phyloP scores from a whole-genome alignment of 2,329 filamentous ascomycete species.

The Dactylonectria macrodidyma region DNA sequence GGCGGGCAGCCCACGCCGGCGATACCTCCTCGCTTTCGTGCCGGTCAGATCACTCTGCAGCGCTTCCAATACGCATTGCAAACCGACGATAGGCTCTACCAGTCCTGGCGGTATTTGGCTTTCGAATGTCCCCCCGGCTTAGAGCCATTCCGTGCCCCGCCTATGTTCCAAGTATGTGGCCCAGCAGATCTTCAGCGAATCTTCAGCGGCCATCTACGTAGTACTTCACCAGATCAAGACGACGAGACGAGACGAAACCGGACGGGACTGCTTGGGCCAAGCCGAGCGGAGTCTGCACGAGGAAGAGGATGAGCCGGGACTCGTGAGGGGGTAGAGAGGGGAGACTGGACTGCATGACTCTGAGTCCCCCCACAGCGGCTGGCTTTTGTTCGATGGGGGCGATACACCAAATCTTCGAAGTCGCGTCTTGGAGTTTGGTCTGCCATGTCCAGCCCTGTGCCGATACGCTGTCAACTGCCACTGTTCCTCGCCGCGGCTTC shows the following conservation, averaged over 20 bases:
- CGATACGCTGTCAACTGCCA: constrained; percentile 17
- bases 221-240: constrained; percentile 13
- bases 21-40: not conserved
- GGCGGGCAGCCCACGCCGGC: not conserved
- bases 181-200: constrained; percentile 37
- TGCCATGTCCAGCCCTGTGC: constrained; percentile 12
- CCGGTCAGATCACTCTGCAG: not conserved
- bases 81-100: constrained; percentile 17
- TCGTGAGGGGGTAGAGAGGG: no score
- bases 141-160: constrained; percentile 33
- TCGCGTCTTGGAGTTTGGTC: constrained; percentile 20
- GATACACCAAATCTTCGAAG: constrained; percentile 12
- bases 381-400: no score
- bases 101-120: constrained; percentile 26
- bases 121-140: constrained; percentile 24
- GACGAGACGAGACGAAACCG: constrained; percentile 18
- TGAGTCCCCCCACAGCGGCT: not conserved
- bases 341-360: not conserved
- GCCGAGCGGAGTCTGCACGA: not conserved
- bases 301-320: no score
- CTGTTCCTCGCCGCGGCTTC: constrained; percentile 19
- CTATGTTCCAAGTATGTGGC: constrained; percentile 23
- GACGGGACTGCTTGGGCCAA: constrained; percentile 17
- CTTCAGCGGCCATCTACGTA: constrained; percentile 21
- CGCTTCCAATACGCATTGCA: constrained; percentile 18